These are phyloP conservation scores for Debaryomyces singareniensis DNA, from an alignment of 1,139 yeast genomes.

Conservation along the genomic window DNA sequence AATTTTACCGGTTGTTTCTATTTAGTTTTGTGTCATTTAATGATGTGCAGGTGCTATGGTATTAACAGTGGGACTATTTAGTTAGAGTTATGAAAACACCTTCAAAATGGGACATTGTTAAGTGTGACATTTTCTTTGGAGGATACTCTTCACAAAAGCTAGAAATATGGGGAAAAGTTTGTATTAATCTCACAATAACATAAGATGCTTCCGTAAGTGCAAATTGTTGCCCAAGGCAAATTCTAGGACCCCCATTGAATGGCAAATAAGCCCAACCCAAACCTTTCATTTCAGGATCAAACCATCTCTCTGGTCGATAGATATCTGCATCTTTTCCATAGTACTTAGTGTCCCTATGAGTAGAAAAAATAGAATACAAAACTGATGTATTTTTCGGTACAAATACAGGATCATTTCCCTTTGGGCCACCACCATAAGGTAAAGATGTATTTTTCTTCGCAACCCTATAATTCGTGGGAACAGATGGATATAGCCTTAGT, in stretches of 20 bases:
- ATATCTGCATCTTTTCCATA: slow-evolving; percentile 43
- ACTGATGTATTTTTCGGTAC: slow-evolving; percentile 36
- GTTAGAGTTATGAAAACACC: slow-evolving; percentile 15
- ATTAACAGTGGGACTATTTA: too few relatives aligned
- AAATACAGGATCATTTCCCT: slow-evolving; percentile 35
- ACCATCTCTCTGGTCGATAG: slow-evolving; percentile 49
- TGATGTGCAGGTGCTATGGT: too few relatives aligned
- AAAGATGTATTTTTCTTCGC: slow-evolving; percentile 41
- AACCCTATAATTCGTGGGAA: slow-evolving; percentile 42
- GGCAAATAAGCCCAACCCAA: slow-evolving; percentile 50
- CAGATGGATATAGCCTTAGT: slow-evolving; percentile 48
- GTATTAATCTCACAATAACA: slow-evolving; percentile 35
- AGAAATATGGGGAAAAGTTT: slow-evolving; percentile 16
- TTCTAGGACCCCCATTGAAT: slow-evolving; percentile 57
- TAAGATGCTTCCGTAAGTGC: slow-evolving; percentile 53
- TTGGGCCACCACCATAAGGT: slow-evolving; percentile 50
- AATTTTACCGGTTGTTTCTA: not conserved
- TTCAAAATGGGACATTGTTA: slow-evolving; percentile 17
- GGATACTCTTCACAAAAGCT: slow-evolving; percentile 19
- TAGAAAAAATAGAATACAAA: slow-evolving; percentile 29
- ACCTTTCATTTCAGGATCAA: slow-evolving; percentile 17
- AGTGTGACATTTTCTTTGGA: slow-evolving; percentile 23
- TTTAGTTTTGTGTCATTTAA: too few relatives aligned
- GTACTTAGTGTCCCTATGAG: slow-evolving; percentile 32
- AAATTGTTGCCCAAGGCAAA: slow-evolving; percentile 55